Evolutionary conservation across 768 basidiomycete species (phyloP).

Genomic region (Agrocybe chaxingu): DNA sequence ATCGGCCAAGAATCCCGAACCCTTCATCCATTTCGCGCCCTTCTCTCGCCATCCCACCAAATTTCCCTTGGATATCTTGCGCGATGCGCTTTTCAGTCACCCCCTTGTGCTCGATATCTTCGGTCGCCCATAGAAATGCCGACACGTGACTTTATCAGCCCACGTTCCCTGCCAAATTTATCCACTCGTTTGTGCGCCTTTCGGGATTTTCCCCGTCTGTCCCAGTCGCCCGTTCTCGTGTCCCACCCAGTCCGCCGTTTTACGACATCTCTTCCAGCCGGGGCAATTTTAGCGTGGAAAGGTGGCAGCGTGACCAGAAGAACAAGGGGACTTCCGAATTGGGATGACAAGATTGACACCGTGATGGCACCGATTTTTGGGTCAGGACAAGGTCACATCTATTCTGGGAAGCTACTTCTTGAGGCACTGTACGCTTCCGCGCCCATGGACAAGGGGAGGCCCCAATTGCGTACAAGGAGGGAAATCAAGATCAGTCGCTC

Average conservation of each 20-base stretch:
- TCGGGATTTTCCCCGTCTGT: constrained; percentile 10
- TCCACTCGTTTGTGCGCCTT: constrained; percentile 12
- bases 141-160: constrained; percentile 12
- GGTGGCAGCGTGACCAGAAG: constrained; percentile 20
- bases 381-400: constrained; percentile 16
- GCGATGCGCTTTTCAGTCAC: constrained; percentile 12
- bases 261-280: constrained; percentile 15
- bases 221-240: constrained; percentile 7
- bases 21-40: neutral
- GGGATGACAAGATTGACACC: constrained; percentile 16
- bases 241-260: neutral
- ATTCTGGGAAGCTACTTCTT: constrained; percentile 10
- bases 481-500: constrained; percentile 30
- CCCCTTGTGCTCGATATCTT: constrained; percentile 13
- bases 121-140: neutral
- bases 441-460: constrained; percentile 40
- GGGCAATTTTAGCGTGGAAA: constrained; percentile 6
- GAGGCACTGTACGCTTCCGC: constrained; percentile 10
- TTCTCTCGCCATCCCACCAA: neutral
- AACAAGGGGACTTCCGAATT: constrained; percentile 32
- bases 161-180: constrained; percentile 1
- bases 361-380: constrained; percentile 11
- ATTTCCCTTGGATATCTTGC: neutral
- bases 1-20: neutral
- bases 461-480: constrained; percentile 37